Conservation (phyloP, 345 rosid genomes). For the Salix caprea region DNA sequence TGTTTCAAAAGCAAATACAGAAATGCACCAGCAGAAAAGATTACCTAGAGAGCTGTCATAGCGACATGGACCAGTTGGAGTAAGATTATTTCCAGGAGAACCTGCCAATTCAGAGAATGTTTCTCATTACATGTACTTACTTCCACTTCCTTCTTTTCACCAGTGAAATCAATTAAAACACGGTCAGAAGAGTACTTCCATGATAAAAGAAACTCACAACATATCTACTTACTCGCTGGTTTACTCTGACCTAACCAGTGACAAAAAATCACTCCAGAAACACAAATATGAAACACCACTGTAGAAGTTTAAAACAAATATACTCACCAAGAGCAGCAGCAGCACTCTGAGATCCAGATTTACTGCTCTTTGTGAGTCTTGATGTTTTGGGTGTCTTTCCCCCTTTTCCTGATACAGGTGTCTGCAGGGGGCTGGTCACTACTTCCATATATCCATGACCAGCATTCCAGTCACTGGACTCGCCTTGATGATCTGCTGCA, state of each 20-base stretch:
- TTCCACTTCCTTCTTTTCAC: constrained; percentile 1
- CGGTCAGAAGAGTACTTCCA: background rate
- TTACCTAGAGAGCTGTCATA: constrained; percentile 98
- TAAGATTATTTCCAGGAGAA: constrained; percentile 70
- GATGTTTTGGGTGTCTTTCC: constrained; percentile 63
- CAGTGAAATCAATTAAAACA: background rate
- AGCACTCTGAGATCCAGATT: constrained; percentile 56
- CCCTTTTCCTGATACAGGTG: constrained; percentile 70
- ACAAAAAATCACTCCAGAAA: background rate
- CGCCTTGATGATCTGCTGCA: constrained; percentile 45
- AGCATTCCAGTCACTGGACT: constrained; percentile 45
- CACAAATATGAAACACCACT: background rate
- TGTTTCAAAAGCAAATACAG: background rate
- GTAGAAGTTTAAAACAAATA: background rate
- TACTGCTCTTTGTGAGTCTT: constrained; percentile 54
- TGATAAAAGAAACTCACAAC: constrained; percentile 4
- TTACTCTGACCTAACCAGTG: background rate
- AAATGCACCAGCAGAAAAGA: constrained; percentile 3
- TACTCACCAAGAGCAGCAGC: constrained; percentile 62
- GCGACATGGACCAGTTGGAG: constrained; percentile 82
- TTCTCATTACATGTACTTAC: constrained; percentile 16
- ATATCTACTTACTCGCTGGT: background rate
- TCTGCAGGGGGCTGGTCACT: constrained; percentile 52
- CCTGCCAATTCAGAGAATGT: constrained; percentile 54
- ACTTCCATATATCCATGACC: constrained; percentile 47